Evolutionary conservation across 176 grass and related monocot genomes (phyloP).

Genomic region (Saccharum officinarum): DNA sequence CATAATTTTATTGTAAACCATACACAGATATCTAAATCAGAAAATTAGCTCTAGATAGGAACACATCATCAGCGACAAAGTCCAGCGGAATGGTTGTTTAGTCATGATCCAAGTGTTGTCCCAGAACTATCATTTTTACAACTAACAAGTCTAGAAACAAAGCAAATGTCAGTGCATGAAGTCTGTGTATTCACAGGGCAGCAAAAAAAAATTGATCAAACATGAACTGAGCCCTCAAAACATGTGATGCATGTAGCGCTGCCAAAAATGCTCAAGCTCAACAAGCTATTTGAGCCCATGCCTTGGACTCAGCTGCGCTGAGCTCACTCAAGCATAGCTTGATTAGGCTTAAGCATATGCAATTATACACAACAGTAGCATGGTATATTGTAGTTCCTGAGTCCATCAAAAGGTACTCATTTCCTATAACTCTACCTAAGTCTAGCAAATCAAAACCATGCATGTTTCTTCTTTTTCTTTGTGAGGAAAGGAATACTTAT

Average conservation of each 20-base stretch:
- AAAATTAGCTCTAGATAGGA: conserved; percentile 2
- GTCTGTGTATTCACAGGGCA: neutral
- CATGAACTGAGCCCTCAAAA: too few species aligned
- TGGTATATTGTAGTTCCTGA: neutral
- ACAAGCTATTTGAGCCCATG: neutral
- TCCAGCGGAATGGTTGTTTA: neutral
- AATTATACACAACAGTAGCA: neutral
- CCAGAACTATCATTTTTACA: neutral
- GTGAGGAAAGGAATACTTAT: conserved; percentile 6
- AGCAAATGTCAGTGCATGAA: neutral
- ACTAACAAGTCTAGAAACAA: neutral
- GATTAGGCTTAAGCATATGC: neutral
- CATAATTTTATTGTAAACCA: conserved; percentile 19
- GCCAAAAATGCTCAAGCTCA: neutral
- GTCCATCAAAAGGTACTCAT: neutral
- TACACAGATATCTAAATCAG: neutral
- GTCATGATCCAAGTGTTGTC: neutral
- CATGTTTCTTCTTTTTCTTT: neutral
- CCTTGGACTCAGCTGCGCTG: neutral
- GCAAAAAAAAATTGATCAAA: neutral
- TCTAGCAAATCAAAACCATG: conserved; percentile 4
- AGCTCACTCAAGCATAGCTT: neutral
- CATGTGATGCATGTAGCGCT: neutral
- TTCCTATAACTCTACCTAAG: neutral
- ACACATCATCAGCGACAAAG: neutral